Evolutionary conservation across 2,329 filamentous ascomycete species (phyloP).

Genomic region (Ophiognomonia clavigignenti-juglandacearum): DNA sequence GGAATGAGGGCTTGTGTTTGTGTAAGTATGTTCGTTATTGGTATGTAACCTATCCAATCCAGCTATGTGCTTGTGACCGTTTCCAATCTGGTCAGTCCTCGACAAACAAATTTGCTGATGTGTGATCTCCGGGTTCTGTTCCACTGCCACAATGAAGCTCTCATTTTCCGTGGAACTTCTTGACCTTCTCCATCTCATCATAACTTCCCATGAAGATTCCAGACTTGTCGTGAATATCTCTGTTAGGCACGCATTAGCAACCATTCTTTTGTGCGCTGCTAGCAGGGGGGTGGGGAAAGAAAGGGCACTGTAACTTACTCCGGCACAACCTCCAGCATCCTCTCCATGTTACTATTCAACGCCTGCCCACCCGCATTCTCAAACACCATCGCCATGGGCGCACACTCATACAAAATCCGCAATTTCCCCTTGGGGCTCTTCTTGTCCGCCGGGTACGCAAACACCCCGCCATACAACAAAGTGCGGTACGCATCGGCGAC

Average conservation of each 20-base stretch:
- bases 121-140: neutral
- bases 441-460: conserved; percentile 95
- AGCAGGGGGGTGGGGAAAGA: too few relatives aligned
- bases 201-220: conserved; percentile 96
- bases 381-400: conserved; percentile 98
- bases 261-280: too few relatives aligned
- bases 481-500: conserved; percentile 97
- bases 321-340: conserved; percentile 85
- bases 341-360: conserved; percentile 82
- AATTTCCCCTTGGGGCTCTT: conserved; percentile 99
- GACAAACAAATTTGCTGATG: neutral
- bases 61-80: neutral
- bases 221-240: conserved; percentile 85
- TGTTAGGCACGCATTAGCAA: neutral
- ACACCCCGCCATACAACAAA: conserved; percentile 90
- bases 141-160: too few relatives aligned
- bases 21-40: too few relatives aligned
- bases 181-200: conserved; percentile 94
- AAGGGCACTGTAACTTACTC: conserved; percentile 36
- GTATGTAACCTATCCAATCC: neutral
- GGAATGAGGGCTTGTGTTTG: too few relatives aligned
- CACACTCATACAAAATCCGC: conserved; percentile 95
- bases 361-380: conserved; percentile 97
- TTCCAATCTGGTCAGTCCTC: neutral
- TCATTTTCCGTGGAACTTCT: conserved; percentile 64